Evolutionary conservation across 164 flowering plant species (phyloP), one percentile per base, ranked within the genome.

Genomic region (Santalum album): DNA sequence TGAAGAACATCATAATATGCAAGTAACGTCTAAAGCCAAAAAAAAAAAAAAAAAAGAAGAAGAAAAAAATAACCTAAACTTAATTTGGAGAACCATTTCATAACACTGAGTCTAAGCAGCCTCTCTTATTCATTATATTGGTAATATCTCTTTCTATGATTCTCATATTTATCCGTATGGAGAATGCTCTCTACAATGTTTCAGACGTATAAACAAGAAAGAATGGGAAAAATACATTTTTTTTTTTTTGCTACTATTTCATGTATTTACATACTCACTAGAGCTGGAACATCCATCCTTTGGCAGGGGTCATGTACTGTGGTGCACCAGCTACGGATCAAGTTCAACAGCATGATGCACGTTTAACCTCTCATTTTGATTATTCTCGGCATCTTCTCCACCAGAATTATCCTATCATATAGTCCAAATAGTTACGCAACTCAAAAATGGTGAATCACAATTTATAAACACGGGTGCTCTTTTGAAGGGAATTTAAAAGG

Each of bases 211-310:
- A 43, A 63, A 77, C 78, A 77, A 32, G 53, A 73, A 75, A 71
- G 78, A 78, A 75, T 78, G 70, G 66, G 58, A 65, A 54, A 69
- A 73, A 73, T 64, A 65, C 58, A 53, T 59, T 57, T 48, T 52
- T 52, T 29, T 3, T 29, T 29, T 29, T 29, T n/a, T n/a, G n/a
- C 56, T 59, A 35, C 65, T 49, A 54, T 39, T 44, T 53, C 51
- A 58, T 25, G 25, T 77, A 74, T 71, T 46, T 72, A 69, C 74
- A 77, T 39, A 71, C 56, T 16, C 54, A 50, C 48, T 34, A 45
- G 23, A 14, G 6, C 16, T 12, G 14, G 16, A 12, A 38, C 15
- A 14, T 9, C 3, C 42, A 38, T 12, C 42, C 17, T 38, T 15
- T 38, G 36, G 12, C 42, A 38, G 42, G 42, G 16, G 16, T 9